Evolutionary conservation across 805 yeast genomes (phyloP).

Genomic region (Ogataea haglerorum): DNA sequence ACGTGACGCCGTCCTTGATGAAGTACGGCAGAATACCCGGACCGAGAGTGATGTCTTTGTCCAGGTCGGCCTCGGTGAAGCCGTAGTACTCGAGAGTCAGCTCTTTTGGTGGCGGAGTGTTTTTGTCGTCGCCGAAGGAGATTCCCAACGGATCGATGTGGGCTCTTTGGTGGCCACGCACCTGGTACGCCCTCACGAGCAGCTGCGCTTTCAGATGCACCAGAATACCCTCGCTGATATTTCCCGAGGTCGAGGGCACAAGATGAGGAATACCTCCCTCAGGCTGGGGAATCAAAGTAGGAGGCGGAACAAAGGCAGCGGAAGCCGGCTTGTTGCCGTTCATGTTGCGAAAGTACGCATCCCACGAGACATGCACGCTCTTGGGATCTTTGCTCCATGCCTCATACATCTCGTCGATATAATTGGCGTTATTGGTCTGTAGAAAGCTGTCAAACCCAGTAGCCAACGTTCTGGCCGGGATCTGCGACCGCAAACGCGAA

Average conservation of each 20-base stretch:
- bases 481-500: constrained; percentile 14
- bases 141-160: constrained; percentile 93
- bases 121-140: constrained; percentile 67
- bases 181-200: constrained; percentile 97
- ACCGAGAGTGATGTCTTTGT: constrained; percentile 82
- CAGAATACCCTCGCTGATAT: constrained; percentile 62
- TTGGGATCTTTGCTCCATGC: constrained; percentile 90
- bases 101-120: constrained; percentile 67
- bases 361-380: constrained; percentile 95
- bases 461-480: constrained; percentile 27
- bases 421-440: constrained; percentile 80
- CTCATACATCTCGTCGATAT: constrained; percentile 96
- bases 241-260: constrained; percentile 51
- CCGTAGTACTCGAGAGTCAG: constrained; percentile 90
- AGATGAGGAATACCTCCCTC: constrained; percentile 70
- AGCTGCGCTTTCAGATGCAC: constrained; percentile 93
- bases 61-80: constrained; percentile 81
- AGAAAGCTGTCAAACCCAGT: constrained; percentile 67
- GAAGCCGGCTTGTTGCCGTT: constrained; percentile 65
- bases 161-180: constrained; percentile 96
- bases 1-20: constrained; percentile 54
- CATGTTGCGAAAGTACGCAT: constrained; percentile 91
- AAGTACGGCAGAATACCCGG: constrained; percentile 97
- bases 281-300: constrained; percentile 79
- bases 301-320: constrained; percentile 85